Evolutionary conservation across 2,329 filamentous ascomycete genomes (phyloP).

Genomic region (Periconia sp.): DNA sequence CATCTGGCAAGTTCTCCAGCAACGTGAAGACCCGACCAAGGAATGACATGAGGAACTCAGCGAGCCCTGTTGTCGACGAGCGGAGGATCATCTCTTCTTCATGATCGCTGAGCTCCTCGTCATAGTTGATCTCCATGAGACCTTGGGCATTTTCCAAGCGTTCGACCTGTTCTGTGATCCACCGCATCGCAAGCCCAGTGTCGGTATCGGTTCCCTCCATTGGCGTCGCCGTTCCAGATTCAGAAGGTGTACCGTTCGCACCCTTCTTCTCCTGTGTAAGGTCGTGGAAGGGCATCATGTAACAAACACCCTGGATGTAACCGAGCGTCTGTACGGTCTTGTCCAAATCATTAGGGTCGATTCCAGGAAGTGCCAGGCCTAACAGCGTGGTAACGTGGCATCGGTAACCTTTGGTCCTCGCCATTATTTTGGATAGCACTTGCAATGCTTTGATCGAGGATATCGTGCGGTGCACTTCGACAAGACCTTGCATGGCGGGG

Average conservation of each 20-base stretch:
- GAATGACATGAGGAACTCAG: conserved; percentile 89
- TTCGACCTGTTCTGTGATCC: conserved; percentile 94
- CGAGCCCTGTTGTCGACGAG: conserved; percentile 92
- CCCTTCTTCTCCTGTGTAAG: conserved; percentile 65
- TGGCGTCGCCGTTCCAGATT: conserved; percentile 40
- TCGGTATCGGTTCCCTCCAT: conserved; percentile 44
- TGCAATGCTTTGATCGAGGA: conserved; percentile 91
- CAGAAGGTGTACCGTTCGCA: conserved; percentile 11
- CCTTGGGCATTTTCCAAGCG: conserved; percentile 89
- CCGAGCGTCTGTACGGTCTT: conserved; percentile 95
- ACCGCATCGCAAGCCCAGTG: conserved; percentile 76
- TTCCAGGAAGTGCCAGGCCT: conserved; percentile 90
- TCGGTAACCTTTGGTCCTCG: conserved; percentile 91
- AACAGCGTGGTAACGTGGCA: conserved; percentile 94
- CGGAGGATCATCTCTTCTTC: conserved; percentile 87
- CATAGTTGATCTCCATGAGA: conserved; percentile 84
- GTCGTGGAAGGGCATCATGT: conserved; percentile 91
- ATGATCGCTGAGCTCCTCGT: conserved; percentile 78
- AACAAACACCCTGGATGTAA: conserved; percentile 94
- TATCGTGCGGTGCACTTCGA: conserved; percentile 95
- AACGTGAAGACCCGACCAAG: conserved; percentile 94
- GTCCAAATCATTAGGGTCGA: conserved; percentile 96
- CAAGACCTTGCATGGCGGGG: conserved; percentile 92
- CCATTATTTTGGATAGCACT: conserved; percentile 89
- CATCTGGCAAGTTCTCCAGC: conserved; percentile 91